Conservation (phyloP, 169 alveolate genomes). For the Cryptosporidium sp. region DNA sequence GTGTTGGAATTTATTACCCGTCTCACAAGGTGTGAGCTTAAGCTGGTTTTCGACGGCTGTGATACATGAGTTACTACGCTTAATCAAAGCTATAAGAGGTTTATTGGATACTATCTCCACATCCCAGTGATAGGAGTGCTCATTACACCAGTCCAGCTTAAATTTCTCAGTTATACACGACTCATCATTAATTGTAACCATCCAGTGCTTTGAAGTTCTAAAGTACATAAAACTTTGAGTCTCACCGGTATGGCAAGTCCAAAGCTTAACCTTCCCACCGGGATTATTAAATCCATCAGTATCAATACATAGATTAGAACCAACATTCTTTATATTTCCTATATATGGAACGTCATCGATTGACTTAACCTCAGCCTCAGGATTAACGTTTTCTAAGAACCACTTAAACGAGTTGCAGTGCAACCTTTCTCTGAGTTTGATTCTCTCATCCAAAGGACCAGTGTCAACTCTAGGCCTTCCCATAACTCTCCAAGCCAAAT, state of each 20-base stretch:
- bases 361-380: conserved; percentile 79
- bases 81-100: conserved; percentile 1
- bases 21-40: conserved; percentile 1
- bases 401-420: conserved; percentile 78
- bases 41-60: conserved; percentile 22
- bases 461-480: conserved; percentile 65
- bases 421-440: conserved; percentile 53
- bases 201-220: conserved; percentile 75
- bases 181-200: conserved; percentile 81
- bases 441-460: conserved; percentile 68
- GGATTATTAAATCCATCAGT: conserved; percentile 56
- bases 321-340: conserved; percentile 71
- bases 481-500: conserved; percentile 69
- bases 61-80: conserved; percentile 19
- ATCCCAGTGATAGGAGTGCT: conserved; percentile 47
- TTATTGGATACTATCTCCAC: conserved; percentile 10
- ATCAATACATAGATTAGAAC: conserved; percentile 66
- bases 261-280: conserved; percentile 67
- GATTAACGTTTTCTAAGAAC: conserved; percentile 80
- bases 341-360: conserved; percentile 80
- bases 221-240: conserved; percentile 78
- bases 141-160: conserved; percentile 62
- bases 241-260: conserved; percentile 70
- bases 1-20: conserved; percentile 17
- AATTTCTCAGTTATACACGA: conserved; percentile 76